A percentile compares a stretch with the other conserved stretches of the same genome.
phyloP scores from a whole-genome alignment of 2,329 filamentous ascomycete genomes.

The Dactylellina leptospora region DNA sequence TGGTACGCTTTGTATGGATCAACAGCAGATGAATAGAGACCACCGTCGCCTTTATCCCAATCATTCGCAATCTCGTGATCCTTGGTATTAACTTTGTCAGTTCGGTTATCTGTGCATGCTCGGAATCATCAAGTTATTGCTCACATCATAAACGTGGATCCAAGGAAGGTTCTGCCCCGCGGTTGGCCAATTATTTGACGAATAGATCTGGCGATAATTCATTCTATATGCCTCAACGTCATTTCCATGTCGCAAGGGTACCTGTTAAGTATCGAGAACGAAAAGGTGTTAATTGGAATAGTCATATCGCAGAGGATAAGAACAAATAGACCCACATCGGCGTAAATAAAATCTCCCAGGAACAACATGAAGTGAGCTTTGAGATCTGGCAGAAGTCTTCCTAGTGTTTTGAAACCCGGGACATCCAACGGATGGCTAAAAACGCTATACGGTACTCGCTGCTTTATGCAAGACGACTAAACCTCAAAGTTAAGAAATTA shows the following conservation, averaged over 20 bases:
- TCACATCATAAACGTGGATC: constrained; percentile 86
- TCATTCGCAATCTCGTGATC: constrained; percentile 97
- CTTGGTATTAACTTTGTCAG: neutral
- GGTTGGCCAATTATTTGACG: constrained; percentile 86
- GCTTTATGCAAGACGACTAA: constrained; percentile 85
- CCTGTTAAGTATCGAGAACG: too few species aligned
- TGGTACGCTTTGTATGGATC: constrained; percentile 91
- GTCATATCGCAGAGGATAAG: too few species aligned
- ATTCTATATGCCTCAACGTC: constrained; percentile 47
- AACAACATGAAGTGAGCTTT: constrained; percentile 82
- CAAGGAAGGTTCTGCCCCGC: constrained; percentile 84
- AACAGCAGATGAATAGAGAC: constrained; percentile 79
- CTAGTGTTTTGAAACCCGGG: constrained; percentile 79
- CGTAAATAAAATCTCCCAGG: constrained; percentile 87
- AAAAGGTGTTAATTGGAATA: too few species aligned
- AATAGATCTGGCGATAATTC: constrained; percentile 88
- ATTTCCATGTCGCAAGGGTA: constrained; percentile 40
- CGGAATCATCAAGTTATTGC: neutral
- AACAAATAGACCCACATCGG: constrained; percentile 70
- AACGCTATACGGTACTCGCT: constrained; percentile 86
- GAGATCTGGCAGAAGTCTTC: constrained; percentile 74
- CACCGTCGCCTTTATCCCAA: constrained; percentile 83
- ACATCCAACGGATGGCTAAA: constrained; percentile 83
- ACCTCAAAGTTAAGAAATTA: neutral
- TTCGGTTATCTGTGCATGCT: neutral